These are phyloP conservation scores for Metarhizium humberi DNA, from an alignment of 2,329 filamentous ascomycete species.

Conservation along the genomic window DNA sequence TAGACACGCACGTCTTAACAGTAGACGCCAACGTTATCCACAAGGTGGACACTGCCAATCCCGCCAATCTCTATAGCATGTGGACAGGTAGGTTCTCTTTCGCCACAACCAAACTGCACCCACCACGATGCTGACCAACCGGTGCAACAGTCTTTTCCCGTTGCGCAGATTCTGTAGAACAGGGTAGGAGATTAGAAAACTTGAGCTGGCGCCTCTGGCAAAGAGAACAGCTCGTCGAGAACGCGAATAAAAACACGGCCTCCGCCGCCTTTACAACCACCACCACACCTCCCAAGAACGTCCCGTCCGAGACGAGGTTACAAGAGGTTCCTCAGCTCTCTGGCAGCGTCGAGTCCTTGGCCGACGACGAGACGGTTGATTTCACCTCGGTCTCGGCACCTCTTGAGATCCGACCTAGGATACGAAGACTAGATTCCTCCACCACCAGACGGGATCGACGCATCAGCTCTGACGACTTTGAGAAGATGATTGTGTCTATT, in stretches of 20 bases:
- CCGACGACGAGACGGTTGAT: conserved; percentile 58
- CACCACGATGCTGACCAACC: conserved; percentile 20
- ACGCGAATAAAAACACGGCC: conserved; percentile 45
- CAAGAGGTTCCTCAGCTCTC: conserved; percentile 63
- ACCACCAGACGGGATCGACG: conserved; percentile 73
- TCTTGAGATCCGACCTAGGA: conserved; percentile 56
- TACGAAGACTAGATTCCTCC: conserved; percentile 62
- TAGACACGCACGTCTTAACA: conserved; percentile 79
- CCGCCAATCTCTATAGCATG: conserved; percentile 91
- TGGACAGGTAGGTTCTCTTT: conserved; percentile 69
- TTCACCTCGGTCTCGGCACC: conserved; percentile 44
- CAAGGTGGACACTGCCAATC: conserved; percentile 87
- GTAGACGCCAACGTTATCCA: conserved; percentile 88
- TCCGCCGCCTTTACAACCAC: conserved; percentile 26
- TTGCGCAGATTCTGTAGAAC: conserved; percentile 87
- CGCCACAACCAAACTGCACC: neutral
- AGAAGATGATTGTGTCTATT: conserved; percentile 90
- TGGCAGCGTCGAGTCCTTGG: conserved; percentile 65
- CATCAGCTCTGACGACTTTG: conserved; percentile 84
- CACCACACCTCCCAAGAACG: conserved; percentile 39
- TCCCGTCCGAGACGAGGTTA: conserved; percentile 32
- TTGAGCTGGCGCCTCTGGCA: conserved; percentile 95
- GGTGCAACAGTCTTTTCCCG: conserved; percentile 69
- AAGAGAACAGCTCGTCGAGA: conserved; percentile 70
- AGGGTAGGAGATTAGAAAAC: conserved; percentile 88